Evolutionary conservation across 2,329 filamentous ascomycete species (phyloP).

Genomic region (Gaeumannomyces tritici): DNA sequence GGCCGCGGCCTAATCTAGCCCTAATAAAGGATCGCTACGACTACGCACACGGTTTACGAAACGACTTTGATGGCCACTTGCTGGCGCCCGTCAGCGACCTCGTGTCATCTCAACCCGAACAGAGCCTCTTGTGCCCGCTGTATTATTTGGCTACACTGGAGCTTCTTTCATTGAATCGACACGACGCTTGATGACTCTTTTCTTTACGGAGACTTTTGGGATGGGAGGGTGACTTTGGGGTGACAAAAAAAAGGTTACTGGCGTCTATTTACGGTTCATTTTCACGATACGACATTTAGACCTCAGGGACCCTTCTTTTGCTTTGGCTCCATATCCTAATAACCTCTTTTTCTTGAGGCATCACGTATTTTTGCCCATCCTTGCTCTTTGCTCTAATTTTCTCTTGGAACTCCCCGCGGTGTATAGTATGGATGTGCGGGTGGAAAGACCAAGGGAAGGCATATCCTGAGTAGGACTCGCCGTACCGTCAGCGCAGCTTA

Average conservation of each 20-base stretch:
- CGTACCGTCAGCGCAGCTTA: background rate
- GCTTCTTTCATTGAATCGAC: constrained; percentile 20
- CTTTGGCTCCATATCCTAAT: background rate
- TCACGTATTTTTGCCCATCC: background rate
- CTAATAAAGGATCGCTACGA: background rate
- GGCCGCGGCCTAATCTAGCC: constrained; percentile 10
- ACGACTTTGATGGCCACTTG: background rate
- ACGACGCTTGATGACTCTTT: constrained; percentile 15
- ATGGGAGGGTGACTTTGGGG: constrained; percentile 10
- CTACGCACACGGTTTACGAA: constrained; percentile 4
- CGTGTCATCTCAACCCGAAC: background rate
- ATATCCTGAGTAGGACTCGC: background rate
- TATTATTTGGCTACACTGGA: constrained; percentile 11
- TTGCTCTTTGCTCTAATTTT: background rate
- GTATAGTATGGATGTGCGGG: background rate
- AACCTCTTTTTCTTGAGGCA: background rate
- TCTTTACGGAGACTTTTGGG: constrained; percentile 12
- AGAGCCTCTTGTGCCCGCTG: constrained; percentile 1
- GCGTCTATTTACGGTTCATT: constrained; percentile 14
- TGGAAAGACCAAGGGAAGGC: background rate
- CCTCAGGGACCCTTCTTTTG: constrained; percentile 4
- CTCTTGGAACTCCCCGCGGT: background rate
- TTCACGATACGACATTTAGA: constrained; percentile 5
- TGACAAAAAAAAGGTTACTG: constrained; percentile 15
- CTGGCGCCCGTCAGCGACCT: background rate